Base-by-base conservation (phyloP, 1,284 basidiomycete genomes). In the Tilletia setariae region DNA sequence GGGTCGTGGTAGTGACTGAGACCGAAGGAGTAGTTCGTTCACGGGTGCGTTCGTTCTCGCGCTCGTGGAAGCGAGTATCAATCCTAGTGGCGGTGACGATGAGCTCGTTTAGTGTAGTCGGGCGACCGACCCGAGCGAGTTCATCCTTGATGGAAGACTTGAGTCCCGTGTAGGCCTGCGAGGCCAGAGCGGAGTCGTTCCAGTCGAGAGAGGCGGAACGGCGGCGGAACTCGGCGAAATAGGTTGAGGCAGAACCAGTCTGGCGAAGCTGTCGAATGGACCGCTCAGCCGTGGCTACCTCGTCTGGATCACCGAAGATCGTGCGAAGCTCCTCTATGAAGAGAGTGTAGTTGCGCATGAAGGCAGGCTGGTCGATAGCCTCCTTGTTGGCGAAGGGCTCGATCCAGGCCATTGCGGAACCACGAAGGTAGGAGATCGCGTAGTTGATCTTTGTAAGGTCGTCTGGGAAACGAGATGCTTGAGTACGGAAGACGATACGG, bases 21-120 rank as follows among this genome's bases (percentile, higher is more conserved):
- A n/a, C n/a, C n/a, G n/a, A n/a, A n/a, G n/a, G n/a, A n/a, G n/a
- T n/a, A 49, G 47, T 16, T 19, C 25, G 47, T 49, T 49, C 47
- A n/a, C 47, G 47, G 19, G 19, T 23, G 4, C 47, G 47, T 19
- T 49, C 47, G 6, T 7, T 7, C 7, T 49, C 47, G 16, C 47
- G 47, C 47, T 49, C 47, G 47, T 19, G 4, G 16, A 49, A 8
- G 47, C 47, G 47, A 4, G 47, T 49, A 23, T 49, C 47, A 23
- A 49, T 49, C 7, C 47, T 16, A 49, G 47, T 49, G 8, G 47
- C 47, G 19, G 47, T 49, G 47, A n/a, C 4, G 47, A 49, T 49
- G 47, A 49, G 47, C 47, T 49, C 47, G 47, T 49, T 49, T 16
- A 49, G n/a, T n/a, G n/a, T n/a, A n/a, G n/a, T n/a, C n/a, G n/a